Evolutionary conservation across 2,329 filamentous ascomycete genomes (phyloP), one percentile per base, ranked within the genome.

Genomic region (Colletotrichum neosansevieriae): DNA sequence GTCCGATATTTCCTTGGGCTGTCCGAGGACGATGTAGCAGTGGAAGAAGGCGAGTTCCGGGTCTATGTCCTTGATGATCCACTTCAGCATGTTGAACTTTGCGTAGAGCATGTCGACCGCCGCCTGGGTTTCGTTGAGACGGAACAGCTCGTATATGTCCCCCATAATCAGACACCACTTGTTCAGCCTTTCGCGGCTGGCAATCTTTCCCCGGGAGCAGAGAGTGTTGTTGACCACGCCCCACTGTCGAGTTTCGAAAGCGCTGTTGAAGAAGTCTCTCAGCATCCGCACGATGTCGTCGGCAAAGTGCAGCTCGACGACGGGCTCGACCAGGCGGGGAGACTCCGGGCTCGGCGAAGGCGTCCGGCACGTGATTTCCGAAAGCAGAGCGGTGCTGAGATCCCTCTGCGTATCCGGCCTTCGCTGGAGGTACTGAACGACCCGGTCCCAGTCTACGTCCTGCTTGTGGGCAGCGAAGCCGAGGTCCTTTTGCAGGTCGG

Each of bases 261-360:
- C 51, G 10, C 51, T 29, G 34, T 54, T 13, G 32, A 54, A n/a
- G 34, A 36, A 54, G 51, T 36, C 34, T n/a, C 34, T 13, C n/a
- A 54, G 32, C 11, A 54, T 34, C 17, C 51, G 34, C 51, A 54
- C 24, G 51, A 54, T 54, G n/a, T 54, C 51, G 32, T 54, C 51
- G 15, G 29, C 13, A 29, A 21, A 40, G 34, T 32, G 51, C 51
- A 54, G 51, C 15, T 38, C 51, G 3, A 32, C 12, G n/a, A 32
- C 32, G n/a, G 51, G 32, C n/a, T 54, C 32, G 29, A 54, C n/a
- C n/a, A 54, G 5, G 32, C 51, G 34, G n/a, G 32, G 34, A 11
- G 51, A 32, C 51, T 17, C 19, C 51, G 34, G 51, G 10, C 32
- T 17, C 36, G 61, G 61, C 6, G 62, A 51, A 3, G 62, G 54